A percentile compares a stretch with the other conserved stretches of the same genome.
Evolutionary conservation across 495 filamentous ascomycete genomes (phyloP).

Genomic region (Aspergillus conjunctus): DNA sequence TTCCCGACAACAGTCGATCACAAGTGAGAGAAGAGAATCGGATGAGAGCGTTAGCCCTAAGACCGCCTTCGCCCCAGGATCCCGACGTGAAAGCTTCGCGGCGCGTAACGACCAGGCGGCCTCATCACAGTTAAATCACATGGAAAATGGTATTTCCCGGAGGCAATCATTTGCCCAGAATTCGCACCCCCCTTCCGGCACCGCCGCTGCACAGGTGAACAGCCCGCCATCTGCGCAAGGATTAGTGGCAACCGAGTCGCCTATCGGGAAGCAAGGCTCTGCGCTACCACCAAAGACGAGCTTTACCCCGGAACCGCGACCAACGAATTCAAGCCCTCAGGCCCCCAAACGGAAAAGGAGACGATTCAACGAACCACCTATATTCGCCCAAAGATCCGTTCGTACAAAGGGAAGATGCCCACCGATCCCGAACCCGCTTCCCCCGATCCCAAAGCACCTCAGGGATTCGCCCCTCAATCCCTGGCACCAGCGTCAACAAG

Average conservation of each 20-base stretch:
- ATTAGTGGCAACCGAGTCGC: constrained; percentile 21
- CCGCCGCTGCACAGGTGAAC: constrained; percentile 29
- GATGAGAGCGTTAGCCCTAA: constrained; percentile 50
- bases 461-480: constrained; percentile 28
- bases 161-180: constrained; percentile 24
- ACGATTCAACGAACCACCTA: constrained; percentile 49
- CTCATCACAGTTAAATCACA: constrained; percentile 21
- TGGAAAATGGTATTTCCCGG: constrained; percentile 33
- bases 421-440: constrained; percentile 39
- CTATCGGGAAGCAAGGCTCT: constrained; percentile 9
- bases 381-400: constrained; percentile 46
- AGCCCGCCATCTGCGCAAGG: constrained; percentile 35
- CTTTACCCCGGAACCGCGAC: constrained; percentile 23
- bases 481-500: constrained; percentile 33
- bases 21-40: constrained; percentile 41
- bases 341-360: constrained; percentile 41
- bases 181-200: constrained; percentile 23
- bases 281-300: constrained; percentile 29
- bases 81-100: constrained; percentile 35
- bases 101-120: constrained; percentile 24
- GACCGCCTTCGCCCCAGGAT: constrained; percentile 32
- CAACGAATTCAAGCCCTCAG: constrained; percentile 26
- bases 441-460: constrained; percentile 40
- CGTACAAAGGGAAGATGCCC: constrained; percentile 43
- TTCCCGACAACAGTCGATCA: constrained; percentile 26